Evolutionary conservation across 768 basidiomycete genomes (phyloP).

Genomic region (Coprinopsis sp.): DNA sequence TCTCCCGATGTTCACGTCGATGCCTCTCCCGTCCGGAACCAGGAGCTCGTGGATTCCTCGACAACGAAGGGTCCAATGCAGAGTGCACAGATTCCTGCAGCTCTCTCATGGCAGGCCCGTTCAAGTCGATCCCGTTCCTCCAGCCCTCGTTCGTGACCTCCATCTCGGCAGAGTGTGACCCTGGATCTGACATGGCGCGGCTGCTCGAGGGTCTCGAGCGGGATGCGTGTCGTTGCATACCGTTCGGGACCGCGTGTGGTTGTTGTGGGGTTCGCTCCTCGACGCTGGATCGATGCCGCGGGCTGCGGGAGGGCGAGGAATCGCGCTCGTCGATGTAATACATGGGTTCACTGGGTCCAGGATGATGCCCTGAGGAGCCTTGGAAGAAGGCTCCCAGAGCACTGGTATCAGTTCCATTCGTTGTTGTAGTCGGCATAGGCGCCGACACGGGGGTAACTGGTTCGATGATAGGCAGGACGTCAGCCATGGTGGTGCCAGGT

Average conservation of each 20-base stretch:
- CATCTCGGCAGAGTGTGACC: neutral
- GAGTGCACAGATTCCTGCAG: constrained; percentile 34
- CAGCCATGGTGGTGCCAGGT: constrained; percentile 33
- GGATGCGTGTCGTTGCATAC: constrained; percentile 9
- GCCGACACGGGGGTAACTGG: constrained; percentile 26
- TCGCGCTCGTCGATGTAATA: too few relatives aligned
- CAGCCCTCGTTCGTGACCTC: neutral
- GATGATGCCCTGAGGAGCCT: constrained; percentile 53
- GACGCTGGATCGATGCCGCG: constrained; percentile 6
- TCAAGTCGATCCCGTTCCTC: neutral
- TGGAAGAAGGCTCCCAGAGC: constrained; percentile 39
- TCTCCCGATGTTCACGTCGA: neutral
- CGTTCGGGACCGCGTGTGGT: constrained; percentile 1
- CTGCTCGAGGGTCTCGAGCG: constrained; percentile 13
- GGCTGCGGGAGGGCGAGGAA: constrained; percentile 12
- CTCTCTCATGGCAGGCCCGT: constrained; percentile 19
- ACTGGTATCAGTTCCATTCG: neutral
- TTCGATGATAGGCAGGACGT: constrained; percentile 60
- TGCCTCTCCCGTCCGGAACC: neutral
- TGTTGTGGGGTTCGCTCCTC: constrained; percentile 18
- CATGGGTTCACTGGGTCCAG: too few relatives aligned
- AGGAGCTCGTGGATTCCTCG: neutral
- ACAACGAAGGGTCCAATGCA: constrained; percentile 12
- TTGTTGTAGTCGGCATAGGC: constrained; percentile 40
- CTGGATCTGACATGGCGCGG: constrained; percentile 16